Evolutionary conservation across 2,329 filamentous ascomycete genomes (phyloP), one percentile per base, ranked within the genome.

Genomic region (Calonectria leucothoes): DNA sequence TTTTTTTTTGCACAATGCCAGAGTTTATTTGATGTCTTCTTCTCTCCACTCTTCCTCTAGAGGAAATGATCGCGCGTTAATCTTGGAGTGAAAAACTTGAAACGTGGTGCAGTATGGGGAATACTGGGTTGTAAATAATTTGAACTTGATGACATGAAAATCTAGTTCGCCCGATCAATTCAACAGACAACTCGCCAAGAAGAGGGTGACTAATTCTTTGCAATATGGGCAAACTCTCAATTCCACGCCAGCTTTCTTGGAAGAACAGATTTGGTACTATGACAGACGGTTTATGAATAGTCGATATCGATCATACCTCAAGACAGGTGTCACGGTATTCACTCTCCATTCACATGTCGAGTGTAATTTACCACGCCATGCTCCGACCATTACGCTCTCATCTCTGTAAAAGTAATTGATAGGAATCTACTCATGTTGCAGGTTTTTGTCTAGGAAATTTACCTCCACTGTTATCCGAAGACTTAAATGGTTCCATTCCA

Each of bases 401-500:
- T 37, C 33, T 35, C 15, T 39, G 23, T 7, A 39, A 10, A n/a
- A n/a, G n/a, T n/a, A n/a, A n/a, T n/a, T n/a, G n/a, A n/a, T n/a
- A n/a, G n/a, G n/a, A n/a, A n/a, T n/a, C n/a, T n/a, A n/a, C n/a
- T n/a, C 12, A 11, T 39, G 4, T 25, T 39, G 12, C 55, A 20
- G 6, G 6, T 29, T 25, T 14, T 35, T 5, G 33, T 39, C n/a
- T 35, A 37, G 35, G 20, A 61, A 20, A 27, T 25, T 39, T 23
- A 39, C 55, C 55, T 61, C 55, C 55, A 61, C 55, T 61, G 33
- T 61, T 61, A 61, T 61, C 55, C 55, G 55, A 61, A 25, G 23
- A 35, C 23, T 61, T 61, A 39, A 39, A 37, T 39, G 33, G 12
- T 55, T 7, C 33, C 33, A 37, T 35, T 39, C 55, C 55, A 39